These are phyloP conservation scores for Penicillium sp. DNA, from an alignment of 2,329 filamentous ascomycete genomes.

Conservation along the genomic window DNA sequence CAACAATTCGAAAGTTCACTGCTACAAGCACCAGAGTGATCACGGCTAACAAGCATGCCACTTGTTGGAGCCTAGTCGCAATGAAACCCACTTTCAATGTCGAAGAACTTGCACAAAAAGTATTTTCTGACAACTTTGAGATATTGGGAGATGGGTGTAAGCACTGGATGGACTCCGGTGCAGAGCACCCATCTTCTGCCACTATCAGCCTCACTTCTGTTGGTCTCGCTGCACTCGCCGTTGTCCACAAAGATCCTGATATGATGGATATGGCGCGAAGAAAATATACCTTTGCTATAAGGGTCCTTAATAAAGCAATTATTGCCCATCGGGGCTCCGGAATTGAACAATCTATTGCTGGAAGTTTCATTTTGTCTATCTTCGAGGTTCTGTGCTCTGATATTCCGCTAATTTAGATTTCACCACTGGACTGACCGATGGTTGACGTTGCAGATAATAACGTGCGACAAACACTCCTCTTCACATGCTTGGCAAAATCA, in stretches of 20 bases:
- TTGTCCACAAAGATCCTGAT: conserved; percentile 1
- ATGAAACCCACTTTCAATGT: background rate
- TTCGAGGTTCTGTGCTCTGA: conserved; percentile 2
- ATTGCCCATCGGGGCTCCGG: background rate
- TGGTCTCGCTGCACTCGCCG: conserved; percentile 4
- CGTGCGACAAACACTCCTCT: background rate
- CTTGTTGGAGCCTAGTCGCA: background rate
- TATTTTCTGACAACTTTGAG: conserved; percentile 2
- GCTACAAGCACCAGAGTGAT: background rate
- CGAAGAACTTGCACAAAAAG: conserved; percentile 2
- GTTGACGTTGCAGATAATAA: background rate
- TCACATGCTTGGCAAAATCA: background rate
- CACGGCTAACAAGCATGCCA: background rate
- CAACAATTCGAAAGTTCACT: background rate
- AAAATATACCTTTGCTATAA: background rate
- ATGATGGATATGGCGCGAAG: conserved; percentile 3
- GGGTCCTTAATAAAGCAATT: background rate
- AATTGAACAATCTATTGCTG: conserved; percentile 3
- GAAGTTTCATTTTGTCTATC: conserved; percentile 4
- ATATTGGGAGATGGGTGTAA: background rate
- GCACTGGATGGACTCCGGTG: background rate
- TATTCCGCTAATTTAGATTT: background rate
- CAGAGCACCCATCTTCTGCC: background rate
- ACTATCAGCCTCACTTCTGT: conserved; percentile 4
- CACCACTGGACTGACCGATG: background rate